A percentile compares a stretch with the other conserved stretches of the same genome.
These are phyloP conservation scores for Apiospora malaysiana DNA, from an alignment of 2,329 filamentous ascomycete species.

Conservation along the genomic window DNA sequence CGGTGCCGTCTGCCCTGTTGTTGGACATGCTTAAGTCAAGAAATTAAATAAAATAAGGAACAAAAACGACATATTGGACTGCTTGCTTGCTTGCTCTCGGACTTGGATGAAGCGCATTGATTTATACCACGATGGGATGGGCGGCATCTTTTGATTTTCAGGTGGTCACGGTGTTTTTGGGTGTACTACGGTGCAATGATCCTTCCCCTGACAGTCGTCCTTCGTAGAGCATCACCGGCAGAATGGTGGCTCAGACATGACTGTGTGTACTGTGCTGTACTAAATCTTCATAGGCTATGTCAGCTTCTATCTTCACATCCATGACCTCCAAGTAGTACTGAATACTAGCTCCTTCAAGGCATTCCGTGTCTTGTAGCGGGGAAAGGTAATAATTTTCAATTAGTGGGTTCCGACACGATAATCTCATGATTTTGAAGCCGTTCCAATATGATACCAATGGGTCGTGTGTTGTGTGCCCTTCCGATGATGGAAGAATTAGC, in stretches of 20 bases:
- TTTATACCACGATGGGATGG: background rate
- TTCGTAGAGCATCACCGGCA: background rate
- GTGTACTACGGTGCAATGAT: background rate
- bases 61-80: background rate
- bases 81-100: conserved; percentile 9
- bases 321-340: background rate
- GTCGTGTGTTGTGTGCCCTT: background rate
- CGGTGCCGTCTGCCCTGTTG: conserved; percentile 47
- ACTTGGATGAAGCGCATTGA: conserved; percentile 4
- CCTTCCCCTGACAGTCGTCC: background rate
- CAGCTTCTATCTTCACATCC: background rate
- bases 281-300: background rate
- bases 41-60: background rate
- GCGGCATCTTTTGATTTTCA: background rate
- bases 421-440: background rate
- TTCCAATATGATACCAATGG: no score
- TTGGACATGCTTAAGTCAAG: conserved; percentile 31
- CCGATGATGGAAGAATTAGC: background rate
- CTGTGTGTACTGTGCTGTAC: background rate
- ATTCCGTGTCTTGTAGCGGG: background rate
- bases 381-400: background rate
- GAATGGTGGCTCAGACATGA: background rate
- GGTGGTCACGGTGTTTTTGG: conserved; percentile 13
- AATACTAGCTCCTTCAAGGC: background rate
- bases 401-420: background rate